phyloP scores from a whole-genome alignment of 148 eudicot genomes.

The Persicaria tinctoria region DNA sequence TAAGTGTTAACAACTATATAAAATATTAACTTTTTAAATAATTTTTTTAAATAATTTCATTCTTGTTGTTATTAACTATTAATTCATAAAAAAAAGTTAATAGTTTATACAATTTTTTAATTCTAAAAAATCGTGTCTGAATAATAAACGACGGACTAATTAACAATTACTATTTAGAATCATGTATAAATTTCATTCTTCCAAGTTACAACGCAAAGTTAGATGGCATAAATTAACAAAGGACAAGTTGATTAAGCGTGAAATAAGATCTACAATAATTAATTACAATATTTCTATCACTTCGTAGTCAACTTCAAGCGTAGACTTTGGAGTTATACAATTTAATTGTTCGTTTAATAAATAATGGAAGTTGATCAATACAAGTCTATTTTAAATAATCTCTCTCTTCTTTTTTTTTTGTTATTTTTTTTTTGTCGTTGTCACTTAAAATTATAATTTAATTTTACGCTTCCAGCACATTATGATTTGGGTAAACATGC shows the following conservation, averaged over 20 bases:
- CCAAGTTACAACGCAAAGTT: not conserved
- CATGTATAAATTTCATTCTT: too few relatives aligned
- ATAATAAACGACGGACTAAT: too few relatives aligned
- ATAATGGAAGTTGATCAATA: not conserved
- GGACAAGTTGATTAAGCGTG: not conserved
- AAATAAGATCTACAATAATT: not conserved
- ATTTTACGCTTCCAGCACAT: not conserved
- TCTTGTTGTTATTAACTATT: too few relatives aligned
- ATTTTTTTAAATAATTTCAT: too few relatives aligned
- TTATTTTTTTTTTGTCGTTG: not conserved
- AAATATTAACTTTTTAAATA: too few relatives aligned
- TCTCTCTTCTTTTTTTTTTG: not conserved
- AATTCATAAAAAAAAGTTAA: too few relatives aligned
- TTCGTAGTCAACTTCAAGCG: conserved; percentile 1
- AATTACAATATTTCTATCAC: not conserved
- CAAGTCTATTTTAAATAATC: not conserved
- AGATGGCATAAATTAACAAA: not conserved
- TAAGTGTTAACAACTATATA: too few relatives aligned
- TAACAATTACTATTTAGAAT: too few relatives aligned
- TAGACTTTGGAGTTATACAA: not conserved
- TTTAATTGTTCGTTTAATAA: not conserved
- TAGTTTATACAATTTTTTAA: too few relatives aligned
- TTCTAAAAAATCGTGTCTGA: too few relatives aligned
- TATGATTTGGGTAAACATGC: not conserved
- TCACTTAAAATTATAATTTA: not conserved